Base-by-base conservation (phyloP, 177 flowering plant species). In the Telopea speciosissima region DNA sequence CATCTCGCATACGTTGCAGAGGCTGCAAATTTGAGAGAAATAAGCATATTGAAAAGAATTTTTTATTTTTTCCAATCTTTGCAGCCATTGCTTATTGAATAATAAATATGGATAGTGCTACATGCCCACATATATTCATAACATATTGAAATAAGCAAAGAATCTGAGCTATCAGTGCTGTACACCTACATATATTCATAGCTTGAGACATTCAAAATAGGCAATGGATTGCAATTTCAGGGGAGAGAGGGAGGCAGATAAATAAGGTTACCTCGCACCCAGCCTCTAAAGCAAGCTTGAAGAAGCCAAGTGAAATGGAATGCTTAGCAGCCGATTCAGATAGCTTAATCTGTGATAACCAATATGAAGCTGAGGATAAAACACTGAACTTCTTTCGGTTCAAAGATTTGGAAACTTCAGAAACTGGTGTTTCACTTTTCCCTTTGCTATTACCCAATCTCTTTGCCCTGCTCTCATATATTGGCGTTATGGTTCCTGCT, bases 301-400 rank as follows among this genome's bases (percentile, higher is more conserved):
- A 95, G 74, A 95, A 92, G 0, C 92, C 97, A 78, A 95, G 85
- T 31, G 99, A 95, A 70, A 95, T 69, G 3, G 87, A 77, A 77
- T 92, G 99, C 78, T 91, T 92, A 21, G 83, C 85, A 78, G 87
- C 93, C 52, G 91, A 75, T 84, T 92, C 99, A 45, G 99, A 86
- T 23, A 85, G 86, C 85, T 88, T 91, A 73, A 95, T 90, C 77
- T 92, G 97, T 5, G 83, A 64, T 8, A 90, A 67, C 99, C 99
- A 95, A 68, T 95, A 95, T n/a, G 97, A 86, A 40, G 88, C 78
- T 3, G 96, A 89, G 1, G 85, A 78, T 21, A 95, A 75, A 60
- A 75, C 73, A 66, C 70, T 82, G 77, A 85, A 89, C 76, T 78
- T 90, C 78, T 72, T 79, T 28, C 87, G 76, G 42, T 3, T 77